These are phyloP conservation scores for Trifolium fragiferum DNA, from an alignment of 306 rosid genomes.

Conservation along the genomic window DNA sequence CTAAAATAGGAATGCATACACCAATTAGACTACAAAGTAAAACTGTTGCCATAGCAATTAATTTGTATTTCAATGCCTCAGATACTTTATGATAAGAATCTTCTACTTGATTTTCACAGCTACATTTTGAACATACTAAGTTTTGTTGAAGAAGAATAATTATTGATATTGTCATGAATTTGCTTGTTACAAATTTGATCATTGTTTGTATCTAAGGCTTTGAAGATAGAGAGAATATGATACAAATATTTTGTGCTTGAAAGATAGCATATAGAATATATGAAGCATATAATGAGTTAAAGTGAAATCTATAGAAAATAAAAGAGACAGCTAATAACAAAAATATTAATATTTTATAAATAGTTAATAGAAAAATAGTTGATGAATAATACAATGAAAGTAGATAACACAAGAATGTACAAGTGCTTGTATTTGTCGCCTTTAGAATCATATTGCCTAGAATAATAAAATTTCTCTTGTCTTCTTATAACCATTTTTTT, in stretches of 20 bases:
- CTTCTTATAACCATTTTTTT: background rate
- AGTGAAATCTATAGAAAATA: constrained; percentile 4
- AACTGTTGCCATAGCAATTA: constrained; percentile 52
- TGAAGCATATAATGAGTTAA: background rate
- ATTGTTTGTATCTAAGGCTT: constrained; percentile 35
- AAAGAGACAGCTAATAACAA: constrained; percentile 8
- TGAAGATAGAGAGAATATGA: background rate
- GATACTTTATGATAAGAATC: constrained; percentile 24
- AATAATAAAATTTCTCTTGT: constrained; percentile 11
- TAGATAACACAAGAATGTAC: background rate
- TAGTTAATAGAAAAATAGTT: constrained; percentile 7
- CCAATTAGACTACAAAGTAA: constrained; percentile 57
- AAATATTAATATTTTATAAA: background rate
- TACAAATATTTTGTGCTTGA: background rate
- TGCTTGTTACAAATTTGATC: constrained; percentile 26
- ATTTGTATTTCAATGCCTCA: constrained; percentile 52
- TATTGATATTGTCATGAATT: constrained; percentile 26
- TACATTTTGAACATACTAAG: constrained; percentile 42
- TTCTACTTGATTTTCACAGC: constrained; percentile 29
- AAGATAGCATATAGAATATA: constrained; percentile 3
- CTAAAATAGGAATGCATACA: constrained; percentile 56
- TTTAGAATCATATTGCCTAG: background rate
- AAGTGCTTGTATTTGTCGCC: constrained; percentile 23
- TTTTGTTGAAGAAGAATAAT: constrained; percentile 41
- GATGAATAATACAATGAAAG: constrained; percentile 18